phyloP scores from a whole-genome alignment of 1,284 basidiomycete genomes.

The Cutaneotrichosporon mucoides region DNA sequence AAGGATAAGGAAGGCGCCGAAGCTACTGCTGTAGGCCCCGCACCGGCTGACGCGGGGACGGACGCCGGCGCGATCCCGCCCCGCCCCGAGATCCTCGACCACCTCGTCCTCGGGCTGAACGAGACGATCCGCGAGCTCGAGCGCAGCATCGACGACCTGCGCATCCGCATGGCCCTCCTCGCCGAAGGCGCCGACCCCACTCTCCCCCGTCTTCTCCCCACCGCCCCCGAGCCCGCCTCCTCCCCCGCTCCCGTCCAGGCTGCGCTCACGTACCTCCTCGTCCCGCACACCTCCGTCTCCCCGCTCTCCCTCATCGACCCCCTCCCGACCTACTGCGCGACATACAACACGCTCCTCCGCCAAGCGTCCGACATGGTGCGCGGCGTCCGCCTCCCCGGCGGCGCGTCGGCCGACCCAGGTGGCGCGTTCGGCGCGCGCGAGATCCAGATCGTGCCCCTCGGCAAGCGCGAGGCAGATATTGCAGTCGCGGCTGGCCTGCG shows the following conservation, averaged over 20 bases:
- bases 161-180: constrained; percentile 30
- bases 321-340: constrained; percentile 40
- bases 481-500: constrained; percentile 64
- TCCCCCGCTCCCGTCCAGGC: background rate
- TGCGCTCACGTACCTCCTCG: constrained; percentile 32
- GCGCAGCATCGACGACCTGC: constrained; percentile 52
- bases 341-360: constrained; percentile 41
- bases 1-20: background rate
- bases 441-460: constrained; percentile 63
- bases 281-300: constrained; percentile 38
- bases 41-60: too few relatives aligned
- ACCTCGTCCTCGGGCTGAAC: constrained; percentile 70
- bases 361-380: constrained; percentile 20
- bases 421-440: background rate
- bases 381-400: too few relatives aligned
- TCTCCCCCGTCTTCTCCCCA: constrained; percentile 24
- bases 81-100: constrained; percentile 53
- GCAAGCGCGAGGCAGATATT: constrained; percentile 63
- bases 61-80: constrained; percentile 4
- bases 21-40: background rate
- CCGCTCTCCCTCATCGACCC: constrained; percentile 38
- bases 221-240: constrained; percentile 18
- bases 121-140: constrained; percentile 73
- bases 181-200: constrained; percentile 19
- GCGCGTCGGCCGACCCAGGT: too few relatives aligned